Conservation (phyloP, 352 stramenopile species). For the Blastocystis sp. region DNA sequence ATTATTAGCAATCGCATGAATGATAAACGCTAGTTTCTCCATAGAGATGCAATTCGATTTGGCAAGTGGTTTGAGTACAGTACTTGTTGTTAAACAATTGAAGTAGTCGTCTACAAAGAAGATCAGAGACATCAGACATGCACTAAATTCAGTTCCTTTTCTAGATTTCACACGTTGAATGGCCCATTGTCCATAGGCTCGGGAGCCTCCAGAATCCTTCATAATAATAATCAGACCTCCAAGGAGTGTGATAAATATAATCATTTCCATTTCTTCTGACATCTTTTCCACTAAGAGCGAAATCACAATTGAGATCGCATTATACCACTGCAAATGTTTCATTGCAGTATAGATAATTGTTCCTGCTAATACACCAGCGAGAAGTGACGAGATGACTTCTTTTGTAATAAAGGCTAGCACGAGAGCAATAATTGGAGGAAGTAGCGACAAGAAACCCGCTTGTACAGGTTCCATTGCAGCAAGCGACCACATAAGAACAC, state of each 20-base stretch:
- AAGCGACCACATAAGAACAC: not conserved
- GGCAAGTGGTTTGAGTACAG: slow-evolving; percentile 45
- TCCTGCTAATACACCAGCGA: slow-evolving; percentile 39
- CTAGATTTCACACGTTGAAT: slow-evolving; percentile 36
- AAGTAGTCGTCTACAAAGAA: slow-evolving; percentile 63
- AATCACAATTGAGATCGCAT: slow-evolving; percentile 42
- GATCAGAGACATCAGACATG: slow-evolving; percentile 28
- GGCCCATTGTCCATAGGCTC: slow-evolving; percentile 52
- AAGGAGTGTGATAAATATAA: slow-evolving; percentile 56
- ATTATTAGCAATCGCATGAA: slow-evolving; percentile 54
- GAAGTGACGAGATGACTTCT: slow-evolving; percentile 52
- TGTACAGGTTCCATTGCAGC: slow-evolving; percentile 29
- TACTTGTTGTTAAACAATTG: slow-evolving; percentile 58
- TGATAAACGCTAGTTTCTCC: slow-evolving; percentile 59
- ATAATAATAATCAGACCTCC: slow-evolving; percentile 58
- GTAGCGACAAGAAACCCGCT: slow-evolving; percentile 31
- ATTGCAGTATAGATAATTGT: slow-evolving; percentile 55
- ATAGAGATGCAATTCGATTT: slow-evolving; percentile 27
- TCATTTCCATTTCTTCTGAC: slow-evolving; percentile 60
- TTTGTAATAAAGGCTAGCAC: slow-evolving; percentile 61
- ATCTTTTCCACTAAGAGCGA: slow-evolving; percentile 45
- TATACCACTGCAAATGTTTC: not conserved
- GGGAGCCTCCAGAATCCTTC: slow-evolving; percentile 50
- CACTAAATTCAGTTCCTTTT: slow-evolving; percentile 47
- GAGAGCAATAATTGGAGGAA: slow-evolving; percentile 47